Conservation (phyloP, 2,329 filamentous ascomycete species). For the Exophiala oligosperma region DNA sequence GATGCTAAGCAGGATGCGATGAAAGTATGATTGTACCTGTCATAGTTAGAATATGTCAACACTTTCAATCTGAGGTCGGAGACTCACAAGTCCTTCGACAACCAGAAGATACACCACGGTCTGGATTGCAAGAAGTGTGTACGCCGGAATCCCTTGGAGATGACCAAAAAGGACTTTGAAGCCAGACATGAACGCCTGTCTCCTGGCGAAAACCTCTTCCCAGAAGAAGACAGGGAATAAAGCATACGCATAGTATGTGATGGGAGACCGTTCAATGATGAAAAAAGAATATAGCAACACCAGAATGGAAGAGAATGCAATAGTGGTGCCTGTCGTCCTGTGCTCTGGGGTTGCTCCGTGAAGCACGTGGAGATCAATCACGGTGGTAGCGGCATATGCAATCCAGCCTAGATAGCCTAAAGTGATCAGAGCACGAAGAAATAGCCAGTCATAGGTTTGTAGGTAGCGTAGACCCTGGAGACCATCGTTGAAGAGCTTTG, state of each 20-base stretch:
- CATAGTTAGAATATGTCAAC: conserved; percentile 17
- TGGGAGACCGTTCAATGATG: conserved; percentile 73
- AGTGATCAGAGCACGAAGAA: conserved; percentile 84
- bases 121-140: conserved; percentile 64
- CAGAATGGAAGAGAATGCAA: conserved; percentile 75
- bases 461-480: conserved; percentile 87
- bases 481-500: conserved; percentile 72
- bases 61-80: not conserved
- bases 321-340: conserved; percentile 59
- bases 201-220: conserved; percentile 86
- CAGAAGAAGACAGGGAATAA: conserved; percentile 94
- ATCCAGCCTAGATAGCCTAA: conserved; percentile 95
- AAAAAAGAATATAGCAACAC: conserved; percentile 76
- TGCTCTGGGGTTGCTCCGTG: conserved; percentile 66
- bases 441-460: conserved; percentile 98
- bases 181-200: conserved; percentile 68
- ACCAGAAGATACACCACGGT: conserved; percentile 68
- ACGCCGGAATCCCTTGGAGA: conserved; percentile 60
- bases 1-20: conserved; percentile 80
- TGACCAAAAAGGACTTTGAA: conserved; percentile 68
- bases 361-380: conserved; percentile 84
- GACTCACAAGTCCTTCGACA: conserved; percentile 70
- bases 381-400: conserved; percentile 82
- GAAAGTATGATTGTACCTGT: conserved; percentile 87
- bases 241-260: conserved; percentile 86